These are phyloP conservation scores for Kurtzmaniella quercitrusa DNA, from an alignment of 1,139 yeast species.

Conservation along the genomic window DNA sequence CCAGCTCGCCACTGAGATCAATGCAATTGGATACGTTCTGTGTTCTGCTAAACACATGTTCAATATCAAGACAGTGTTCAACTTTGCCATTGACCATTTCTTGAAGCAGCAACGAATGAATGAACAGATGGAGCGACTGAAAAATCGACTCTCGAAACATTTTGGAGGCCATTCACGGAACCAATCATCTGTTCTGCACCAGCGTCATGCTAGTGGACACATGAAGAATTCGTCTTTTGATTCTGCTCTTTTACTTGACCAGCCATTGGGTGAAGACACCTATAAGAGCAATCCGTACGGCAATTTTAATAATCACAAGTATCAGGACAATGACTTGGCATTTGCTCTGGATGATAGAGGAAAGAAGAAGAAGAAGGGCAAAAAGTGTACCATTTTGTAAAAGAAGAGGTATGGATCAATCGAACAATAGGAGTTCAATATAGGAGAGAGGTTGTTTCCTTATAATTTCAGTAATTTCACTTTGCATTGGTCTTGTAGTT, in stretches of 20 bases:
- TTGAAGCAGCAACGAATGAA: slow-evolving; percentile 31
- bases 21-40: slow-evolving; percentile 74
- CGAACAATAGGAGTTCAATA: no score
- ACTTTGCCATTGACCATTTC: slow-evolving; percentile 42
- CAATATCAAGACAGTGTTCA: slow-evolving; percentile 66
- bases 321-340: slow-evolving; percentile 42
- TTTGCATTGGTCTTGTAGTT: no score
- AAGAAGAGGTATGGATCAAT: no score
- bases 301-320: slow-evolving; percentile 19
- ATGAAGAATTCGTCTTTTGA: slow-evolving; percentile 34
- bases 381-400: slow-evolving; percentile 33
- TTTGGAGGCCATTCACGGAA: slow-evolving; percentile 23
- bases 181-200: slow-evolving; percentile 19
- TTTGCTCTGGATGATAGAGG: slow-evolving; percentile 32
- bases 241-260: slow-evolving; percentile 34
- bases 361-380: slow-evolving; percentile 21
- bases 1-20: slow-evolving; percentile 57
- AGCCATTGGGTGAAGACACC: slow-evolving; percentile 36
- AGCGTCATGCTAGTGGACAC: slow-evolving; percentile 23
- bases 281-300: slow-evolving; percentile 31
- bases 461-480: no score
- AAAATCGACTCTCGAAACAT: slow-evolving; percentile 31
- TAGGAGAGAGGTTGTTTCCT: no score
- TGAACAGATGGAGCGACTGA: slow-evolving; percentile 36
- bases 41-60: slow-evolving; percentile 73